Conservation (phyloP, 1,284 basidiomycete species). For the Cutaneotrichosporon sp. region DNA sequence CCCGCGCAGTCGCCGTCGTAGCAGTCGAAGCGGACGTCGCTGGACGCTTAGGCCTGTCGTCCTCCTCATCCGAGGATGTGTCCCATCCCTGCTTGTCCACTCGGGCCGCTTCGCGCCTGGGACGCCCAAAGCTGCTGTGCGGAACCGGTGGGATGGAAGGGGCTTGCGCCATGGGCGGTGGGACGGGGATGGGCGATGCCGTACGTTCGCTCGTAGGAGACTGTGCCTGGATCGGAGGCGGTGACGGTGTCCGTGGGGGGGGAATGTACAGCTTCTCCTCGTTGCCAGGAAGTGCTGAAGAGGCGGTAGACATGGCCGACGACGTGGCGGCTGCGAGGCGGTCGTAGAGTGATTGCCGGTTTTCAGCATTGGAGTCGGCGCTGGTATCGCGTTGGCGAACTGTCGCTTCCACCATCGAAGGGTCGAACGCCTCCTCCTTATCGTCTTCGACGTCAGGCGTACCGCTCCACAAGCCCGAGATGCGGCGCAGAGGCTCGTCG, state of each 20-base stretch:
- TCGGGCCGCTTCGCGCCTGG: neutral
- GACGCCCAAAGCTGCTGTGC: constrained; percentile 20
- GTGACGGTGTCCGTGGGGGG: constrained; percentile 2
- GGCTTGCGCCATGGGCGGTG: constrained; percentile 8
- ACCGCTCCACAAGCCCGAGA: constrained; percentile 30
- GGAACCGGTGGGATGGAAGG: constrained; percentile 12
- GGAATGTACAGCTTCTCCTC: constrained; percentile 12
- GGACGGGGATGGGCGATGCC: constrained; percentile 12
- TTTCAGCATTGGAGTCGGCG: neutral
- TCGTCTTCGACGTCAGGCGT: neutral
- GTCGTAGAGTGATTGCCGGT: constrained; percentile 15
- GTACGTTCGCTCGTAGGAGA: constrained; percentile 15
- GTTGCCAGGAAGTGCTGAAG: neutral
- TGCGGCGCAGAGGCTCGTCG: constrained; percentile 31
- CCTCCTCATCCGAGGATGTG: constrained; percentile 21
- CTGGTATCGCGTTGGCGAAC: neutral
- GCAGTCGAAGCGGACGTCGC: neutral
- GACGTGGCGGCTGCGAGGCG: constrained; percentile 10
- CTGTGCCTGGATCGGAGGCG: constrained; percentile 1
- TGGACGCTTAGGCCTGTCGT: constrained; percentile 2
- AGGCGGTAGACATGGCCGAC: neutral
- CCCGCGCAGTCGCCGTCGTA: no score
- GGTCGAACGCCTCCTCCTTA: constrained; percentile 33
- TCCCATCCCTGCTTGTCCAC: constrained; percentile 14
- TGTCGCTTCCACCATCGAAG: constrained; percentile 19